Percentiles rank a stretch among this genome's conserved stretches.
Conservation (phyloP, 2,329 filamentous ascomycete species). For the Penicillium sp. region DNA sequence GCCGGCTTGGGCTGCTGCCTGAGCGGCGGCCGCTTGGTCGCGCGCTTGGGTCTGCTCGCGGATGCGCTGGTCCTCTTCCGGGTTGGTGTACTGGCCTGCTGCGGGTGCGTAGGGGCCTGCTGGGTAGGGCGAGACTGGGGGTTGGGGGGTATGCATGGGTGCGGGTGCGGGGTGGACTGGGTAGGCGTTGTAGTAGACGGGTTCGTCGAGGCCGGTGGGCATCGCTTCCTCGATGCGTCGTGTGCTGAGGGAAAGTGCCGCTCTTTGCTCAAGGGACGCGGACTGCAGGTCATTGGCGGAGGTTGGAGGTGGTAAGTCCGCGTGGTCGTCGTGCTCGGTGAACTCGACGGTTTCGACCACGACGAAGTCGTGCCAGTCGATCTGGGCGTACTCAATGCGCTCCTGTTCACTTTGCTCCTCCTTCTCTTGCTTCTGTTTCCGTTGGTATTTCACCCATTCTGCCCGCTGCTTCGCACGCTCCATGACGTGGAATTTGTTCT, state of each 20-base stretch:
- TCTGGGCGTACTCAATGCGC: slow-evolving; percentile 72
- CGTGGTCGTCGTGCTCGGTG: slow-evolving; percentile 80
- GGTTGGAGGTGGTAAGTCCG: slow-evolving; percentile 82
- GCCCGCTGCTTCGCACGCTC: slow-evolving; percentile 79
- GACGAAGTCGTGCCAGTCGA: slow-evolving; percentile 97
- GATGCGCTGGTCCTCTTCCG: slow-evolving; percentile 63
- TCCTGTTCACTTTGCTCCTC: slow-evolving; percentile 85
- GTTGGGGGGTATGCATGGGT: slow-evolving; percentile 32
- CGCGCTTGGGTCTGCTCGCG: slow-evolving; percentile 55
- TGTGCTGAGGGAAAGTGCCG: slow-evolving; percentile 78
- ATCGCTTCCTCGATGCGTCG: slow-evolving; percentile 92
- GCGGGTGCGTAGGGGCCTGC: slow-evolving; percentile 32
- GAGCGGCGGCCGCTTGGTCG: slow-evolving; percentile 69
- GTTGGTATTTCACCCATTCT: slow-evolving; percentile 81
- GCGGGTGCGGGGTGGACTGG: slow-evolving; percentile 41
- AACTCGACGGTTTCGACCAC: slow-evolving; percentile 95
- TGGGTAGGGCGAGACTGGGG: slow-evolving; percentile 27
- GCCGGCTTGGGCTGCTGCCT: slow-evolving; percentile 70
- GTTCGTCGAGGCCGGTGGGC: slow-evolving; percentile 67
- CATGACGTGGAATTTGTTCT: slow-evolving; percentile 77
- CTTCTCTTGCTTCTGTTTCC: slow-evolving; percentile 80
- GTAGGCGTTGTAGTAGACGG: slow-evolving; percentile 54
- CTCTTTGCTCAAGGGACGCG: slow-evolving; percentile 91
- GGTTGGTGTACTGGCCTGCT: slow-evolving; percentile 29
- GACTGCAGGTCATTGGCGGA: slow-evolving; percentile 89